Base-by-base conservation (phyloP, 306 rosid species). In the Luffa acutangula region DNA sequence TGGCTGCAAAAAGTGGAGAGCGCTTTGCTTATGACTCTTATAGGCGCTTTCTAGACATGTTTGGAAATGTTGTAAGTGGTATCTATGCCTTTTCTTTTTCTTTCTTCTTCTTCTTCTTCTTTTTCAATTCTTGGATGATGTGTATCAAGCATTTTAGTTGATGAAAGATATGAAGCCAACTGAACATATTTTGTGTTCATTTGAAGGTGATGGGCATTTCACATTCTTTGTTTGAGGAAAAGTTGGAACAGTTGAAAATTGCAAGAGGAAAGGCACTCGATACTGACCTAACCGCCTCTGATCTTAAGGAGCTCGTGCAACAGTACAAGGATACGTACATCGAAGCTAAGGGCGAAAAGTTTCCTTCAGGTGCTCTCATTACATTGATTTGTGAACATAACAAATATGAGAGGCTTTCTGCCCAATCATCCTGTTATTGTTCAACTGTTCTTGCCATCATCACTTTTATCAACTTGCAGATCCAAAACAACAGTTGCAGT, bases 1-100 rank as follows among this genome's bases (percentile, higher is more conserved):
- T 95, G 85, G 97, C 97, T 46, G 80, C 87, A 78, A 95, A 93
- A 85, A 93, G 99, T 79, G 97, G 99, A 53, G 99, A 93, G 83
- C 93, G 99, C 66, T 95, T 95, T 77, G 97, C 97, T 39, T 95
- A 85, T 65, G 99, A 95, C 84, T 95, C 99, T 0, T 96, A 89
- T 76, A 80, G 99, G 80, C 98, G 99, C 48, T 96, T 95, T 90
- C 86, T 91, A 63, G 96, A 96, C 85, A 96, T 96, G 99, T 96
- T 95, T 88, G 99, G 97, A 75, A 71, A 80, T 85, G 99, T 95
- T 85, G 99, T 93, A 82, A 91, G 98, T 90, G 72, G 20, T 7
- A 71, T 20, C 76, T 4, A 42, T 43, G 54, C 36, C 21, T 72
- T 43, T 13, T 45, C 4, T 42, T 69, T 42, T 25, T 72, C 39